These are phyloP conservation scores for Panicum hallii DNA, from an alignment of 202 grass and related monocot species.

Conservation along the genomic window DNA sequence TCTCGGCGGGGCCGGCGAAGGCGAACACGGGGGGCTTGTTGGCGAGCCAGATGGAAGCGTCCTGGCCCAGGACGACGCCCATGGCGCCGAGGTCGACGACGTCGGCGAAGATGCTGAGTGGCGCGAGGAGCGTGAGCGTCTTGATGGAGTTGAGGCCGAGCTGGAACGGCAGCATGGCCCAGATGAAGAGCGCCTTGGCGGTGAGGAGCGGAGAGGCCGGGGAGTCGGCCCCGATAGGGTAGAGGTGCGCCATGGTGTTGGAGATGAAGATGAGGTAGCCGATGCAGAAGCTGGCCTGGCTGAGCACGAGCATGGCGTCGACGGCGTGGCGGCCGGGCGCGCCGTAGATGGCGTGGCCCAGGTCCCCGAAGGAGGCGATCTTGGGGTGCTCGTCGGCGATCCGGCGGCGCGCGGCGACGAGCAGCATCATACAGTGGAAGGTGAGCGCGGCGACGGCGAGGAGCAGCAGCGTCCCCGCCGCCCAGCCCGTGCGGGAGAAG, in stretches of 20 bases:
- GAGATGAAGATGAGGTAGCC: constrained; percentile 96
- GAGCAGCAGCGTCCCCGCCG: constrained; percentile 67
- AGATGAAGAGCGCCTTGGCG: constrained; percentile 79
- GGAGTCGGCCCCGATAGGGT: constrained; percentile 42
- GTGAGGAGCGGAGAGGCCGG: constrained; percentile 54
- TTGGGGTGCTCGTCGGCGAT: constrained; percentile 60
- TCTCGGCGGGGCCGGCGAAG: constrained; percentile 55
- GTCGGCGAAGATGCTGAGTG: constrained; percentile 95
- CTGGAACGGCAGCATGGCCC: constrained; percentile 94
- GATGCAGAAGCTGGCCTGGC: constrained; percentile 89
- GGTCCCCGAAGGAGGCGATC: constrained; percentile 87
- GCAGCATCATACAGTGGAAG: constrained; percentile 97
- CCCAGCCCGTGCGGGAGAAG: constrained; percentile 94
- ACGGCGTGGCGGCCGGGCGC: constrained; percentile 61
- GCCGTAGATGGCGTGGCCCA: constrained; percentile 77
- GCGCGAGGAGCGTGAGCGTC: constrained; percentile 91
- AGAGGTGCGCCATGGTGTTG: constrained; percentile 83
- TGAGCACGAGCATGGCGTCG: constrained; percentile 92
- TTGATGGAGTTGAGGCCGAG: constrained; percentile 92
- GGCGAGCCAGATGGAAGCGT: constrained; percentile 56
- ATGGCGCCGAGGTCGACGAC: constrained; percentile 92
- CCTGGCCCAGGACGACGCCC: constrained; percentile 89
- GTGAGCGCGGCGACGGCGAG: constrained; percentile 78
- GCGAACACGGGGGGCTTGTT: constrained; percentile 60
- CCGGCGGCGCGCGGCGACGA: constrained; percentile 74